Conservation (phyloP, 108 stramenopile species). For the Cyclostephanos tholiformis region DNA sequence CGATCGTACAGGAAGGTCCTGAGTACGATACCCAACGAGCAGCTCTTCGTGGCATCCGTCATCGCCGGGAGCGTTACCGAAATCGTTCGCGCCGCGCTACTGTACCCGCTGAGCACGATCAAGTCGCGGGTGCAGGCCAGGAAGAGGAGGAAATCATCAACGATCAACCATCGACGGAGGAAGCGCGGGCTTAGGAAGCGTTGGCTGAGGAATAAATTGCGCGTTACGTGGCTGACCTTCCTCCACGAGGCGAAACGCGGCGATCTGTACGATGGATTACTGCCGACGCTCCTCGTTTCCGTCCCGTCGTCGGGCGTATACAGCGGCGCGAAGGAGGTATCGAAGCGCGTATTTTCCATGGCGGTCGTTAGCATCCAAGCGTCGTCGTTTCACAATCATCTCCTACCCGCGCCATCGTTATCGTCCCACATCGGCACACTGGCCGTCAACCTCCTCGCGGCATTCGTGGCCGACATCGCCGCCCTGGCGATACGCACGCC, state of each 20-base stretch:
- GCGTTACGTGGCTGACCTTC: slow-evolving; percentile 49
- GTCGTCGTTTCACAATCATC: slow-evolving; percentile 1
- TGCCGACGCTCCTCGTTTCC: slow-evolving; percentile 69
- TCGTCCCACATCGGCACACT: slow-evolving; percentile 33
- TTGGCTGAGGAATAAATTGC: slow-evolving; percentile 39
- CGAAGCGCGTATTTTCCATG: slow-evolving; percentile 56
- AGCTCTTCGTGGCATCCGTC: slow-evolving; percentile 69
- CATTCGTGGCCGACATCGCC: slow-evolving; percentile 71
- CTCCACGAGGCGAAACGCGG: slow-evolving; percentile 60
- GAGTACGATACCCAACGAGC: slow-evolving; percentile 64
- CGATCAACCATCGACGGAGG: slow-evolving; percentile 9
- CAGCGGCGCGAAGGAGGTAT: slow-evolving; percentile 77
- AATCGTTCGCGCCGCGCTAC: slow-evolving; percentile 63
- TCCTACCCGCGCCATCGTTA: slow-evolving; percentile 8
- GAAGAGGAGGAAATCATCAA: slow-evolving; percentile 38
- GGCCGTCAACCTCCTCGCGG: slow-evolving; percentile 46
- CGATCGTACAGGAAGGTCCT: slow-evolving; percentile 50
- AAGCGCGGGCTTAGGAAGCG: slow-evolving; percentile 17
- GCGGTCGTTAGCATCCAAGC: slow-evolving; percentile 38
- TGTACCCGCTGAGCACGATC: slow-evolving; percentile 78
- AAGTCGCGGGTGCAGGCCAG: slow-evolving; percentile 73
- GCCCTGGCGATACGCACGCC: slow-evolving; percentile 73
- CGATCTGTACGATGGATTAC: slow-evolving; percentile 70
- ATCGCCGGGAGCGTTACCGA: slow-evolving; percentile 74
- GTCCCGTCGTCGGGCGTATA: slow-evolving; percentile 85